Base-by-base conservation (phyloP, 2,329 filamentous ascomycete species). In the Metarhizium humberi region DNA sequence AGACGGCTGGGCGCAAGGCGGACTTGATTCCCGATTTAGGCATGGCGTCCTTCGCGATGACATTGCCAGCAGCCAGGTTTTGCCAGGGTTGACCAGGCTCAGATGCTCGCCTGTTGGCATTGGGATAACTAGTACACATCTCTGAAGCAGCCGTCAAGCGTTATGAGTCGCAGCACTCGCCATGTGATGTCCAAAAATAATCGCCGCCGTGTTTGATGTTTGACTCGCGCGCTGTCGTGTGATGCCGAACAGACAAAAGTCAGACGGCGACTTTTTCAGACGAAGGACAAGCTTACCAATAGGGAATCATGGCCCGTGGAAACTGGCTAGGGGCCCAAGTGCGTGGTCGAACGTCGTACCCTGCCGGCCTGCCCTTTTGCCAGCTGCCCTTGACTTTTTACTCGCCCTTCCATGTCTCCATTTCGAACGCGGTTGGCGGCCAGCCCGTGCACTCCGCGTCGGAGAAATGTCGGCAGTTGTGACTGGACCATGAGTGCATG, bases 1-100 rank as follows among this genome's bases (percentile, higher is more conserved):
- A 43, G 34, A 40, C 8, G n/a, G 11, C 20, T 32, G 45, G n/a
- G 36, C 30, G 32, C 50, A 50, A 47, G 36, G 53, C 60, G 60
- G 61, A 58, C 58, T 50, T 59, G 58, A 55, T 63, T 56, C 61
- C 61, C 57, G n/a, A 57, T 59, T 34, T 58, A 18, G 57, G 29
- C 49, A 54, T 58, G 56, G 57, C 34, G 55, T 48, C 32, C 16
- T 18, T 36, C 30, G 32, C 30, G 45, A 46, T 40, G 43, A 25
- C 43, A 46, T 46, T 46, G 25, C 25, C 25, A 30, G 25, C 20
- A 5, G 3, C 11, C 7, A n/a, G 25, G 8, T 48, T 29, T 30
- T 30, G 45, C 8, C 25, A 16, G 45, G 11, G 6, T 46, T 29
- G 25, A 25, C 25, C 25, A 25, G 25, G 25, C 25, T 25, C 6